Conservation (phyloP, 768 basidiomycete species). For the Tricholoma matsutake region DNA sequence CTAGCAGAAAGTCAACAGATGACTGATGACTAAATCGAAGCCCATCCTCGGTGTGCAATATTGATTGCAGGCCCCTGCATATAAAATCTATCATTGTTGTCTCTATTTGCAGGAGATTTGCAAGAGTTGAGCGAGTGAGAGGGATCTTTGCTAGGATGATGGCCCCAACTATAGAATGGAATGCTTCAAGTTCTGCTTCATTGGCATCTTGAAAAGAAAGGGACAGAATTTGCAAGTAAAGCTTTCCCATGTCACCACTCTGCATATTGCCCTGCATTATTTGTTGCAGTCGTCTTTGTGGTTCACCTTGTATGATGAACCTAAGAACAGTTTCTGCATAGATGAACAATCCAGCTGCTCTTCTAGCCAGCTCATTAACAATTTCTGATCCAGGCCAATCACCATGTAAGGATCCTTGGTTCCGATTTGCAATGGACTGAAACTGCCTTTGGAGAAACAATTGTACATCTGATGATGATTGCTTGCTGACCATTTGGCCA, state of each 20-base stretch:
- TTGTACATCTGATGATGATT: conserved; percentile 22
- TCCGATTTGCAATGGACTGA: conserved; percentile 7
- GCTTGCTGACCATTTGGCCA: conserved; percentile 8
- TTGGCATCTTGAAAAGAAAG: conserved; percentile 12
- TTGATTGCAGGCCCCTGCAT: conserved; percentile 18
- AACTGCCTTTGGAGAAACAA: conserved; percentile 17
- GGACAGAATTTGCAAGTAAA: conserved; percentile 19
- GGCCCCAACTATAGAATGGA: conserved; percentile 17
- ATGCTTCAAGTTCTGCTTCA: conserved; percentile 8
- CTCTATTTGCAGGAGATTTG: not conserved
- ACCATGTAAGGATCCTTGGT: not conserved
- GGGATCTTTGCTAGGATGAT: conserved; percentile 22
- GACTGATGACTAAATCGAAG: conserved; percentile 24
- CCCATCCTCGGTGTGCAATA: conserved; percentile 11
- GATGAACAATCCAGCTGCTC: conserved; percentile 10
- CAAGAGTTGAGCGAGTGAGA: conserved; percentile 2
- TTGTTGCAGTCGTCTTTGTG: not conserved
- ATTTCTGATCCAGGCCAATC: not conserved
- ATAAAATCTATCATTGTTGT: conserved; percentile 15
- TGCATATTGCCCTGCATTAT: not conserved
- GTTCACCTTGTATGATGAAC: not conserved
- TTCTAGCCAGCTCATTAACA: conserved; percentile 11
- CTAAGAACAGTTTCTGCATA: conserved; percentile 5
- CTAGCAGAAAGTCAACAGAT: conserved; percentile 24
- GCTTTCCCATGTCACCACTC: conserved; percentile 10